These are phyloP conservation scores for Paecilomyces sp. DNA, from an alignment of 2,329 filamentous ascomycete species.

Conservation along the genomic window DNA sequence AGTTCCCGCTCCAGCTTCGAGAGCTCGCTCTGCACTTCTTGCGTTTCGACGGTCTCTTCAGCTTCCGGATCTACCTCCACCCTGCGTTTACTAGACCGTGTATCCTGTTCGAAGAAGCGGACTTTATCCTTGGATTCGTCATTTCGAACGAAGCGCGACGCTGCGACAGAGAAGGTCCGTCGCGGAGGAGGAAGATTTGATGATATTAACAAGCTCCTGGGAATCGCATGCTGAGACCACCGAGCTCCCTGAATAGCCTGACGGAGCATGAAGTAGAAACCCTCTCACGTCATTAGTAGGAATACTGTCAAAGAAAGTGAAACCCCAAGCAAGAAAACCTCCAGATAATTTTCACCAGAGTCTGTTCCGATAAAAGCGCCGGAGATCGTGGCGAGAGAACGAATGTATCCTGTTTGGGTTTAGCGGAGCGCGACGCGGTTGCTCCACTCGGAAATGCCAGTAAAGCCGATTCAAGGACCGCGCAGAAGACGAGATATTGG, in stretches of 20 bases:
- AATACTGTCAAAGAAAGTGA: not conserved
- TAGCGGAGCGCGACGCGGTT: not conserved
- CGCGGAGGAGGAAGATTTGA: constrained; percentile 8
- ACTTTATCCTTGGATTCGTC: constrained; percentile 35
- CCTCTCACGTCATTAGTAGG: constrained; percentile 25
- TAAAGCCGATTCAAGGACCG: not conserved
- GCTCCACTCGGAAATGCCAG: not conserved
- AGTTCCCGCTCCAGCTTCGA: constrained; percentile 34
- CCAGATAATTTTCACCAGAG: constrained; percentile 1
- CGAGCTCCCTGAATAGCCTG: constrained; percentile 36
- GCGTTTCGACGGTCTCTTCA: constrained; percentile 29
- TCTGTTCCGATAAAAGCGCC: constrained; percentile 7
- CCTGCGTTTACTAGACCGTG: constrained; percentile 25
- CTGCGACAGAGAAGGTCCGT: constrained; percentile 24
- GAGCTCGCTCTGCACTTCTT: constrained; percentile 30
- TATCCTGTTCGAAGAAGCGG: constrained; percentile 37
- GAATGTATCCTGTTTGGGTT: not conserved
- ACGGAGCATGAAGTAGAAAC: constrained; percentile 35
- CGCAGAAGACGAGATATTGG: not conserved
- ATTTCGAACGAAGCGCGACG: constrained; percentile 21
- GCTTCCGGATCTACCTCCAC: constrained; percentile 32
- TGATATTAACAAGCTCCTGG: constrained; percentile 22
- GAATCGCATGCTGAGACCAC: constrained; percentile 36
- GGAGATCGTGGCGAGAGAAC: constrained; percentile 5
- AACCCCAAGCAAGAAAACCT: constrained; percentile 2